A percentile compares a stretch with the other conserved stretches of the same genome.
phyloP scores from a whole-genome alignment of 2,329 filamentous ascomycete species.

The Lasiodiplodia sp. region DNA sequence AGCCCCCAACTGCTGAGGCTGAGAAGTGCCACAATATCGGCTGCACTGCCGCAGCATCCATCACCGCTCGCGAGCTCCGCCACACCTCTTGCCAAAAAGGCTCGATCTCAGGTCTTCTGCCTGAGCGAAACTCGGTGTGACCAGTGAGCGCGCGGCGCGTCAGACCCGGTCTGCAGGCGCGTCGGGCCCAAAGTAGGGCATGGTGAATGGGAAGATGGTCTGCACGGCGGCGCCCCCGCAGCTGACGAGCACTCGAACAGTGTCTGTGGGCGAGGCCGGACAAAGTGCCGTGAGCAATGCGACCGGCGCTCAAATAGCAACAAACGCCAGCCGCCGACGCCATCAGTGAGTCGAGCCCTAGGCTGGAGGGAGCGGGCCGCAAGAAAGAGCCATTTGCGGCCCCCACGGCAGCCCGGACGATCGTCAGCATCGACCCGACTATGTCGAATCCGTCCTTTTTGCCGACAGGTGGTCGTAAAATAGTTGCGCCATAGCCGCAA shows the following conservation, averaged over 20 bases:
- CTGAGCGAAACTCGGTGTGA: slow-evolving; percentile 18
- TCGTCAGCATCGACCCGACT: slow-evolving; percentile 7
- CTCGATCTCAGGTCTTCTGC: slow-evolving; percentile 1
- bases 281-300: background rate
- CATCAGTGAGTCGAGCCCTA: background rate
- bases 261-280: slow-evolving; percentile 4
- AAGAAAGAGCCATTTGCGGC: background rate
- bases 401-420: slow-evolving; percentile 14
- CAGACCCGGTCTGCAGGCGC: background rate
- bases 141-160: slow-evolving; percentile 3
- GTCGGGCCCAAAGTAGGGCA: slow-evolving; percentile 13
- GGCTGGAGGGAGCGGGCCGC: slow-evolving; percentile 10
- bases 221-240: slow-evolving; percentile 12
- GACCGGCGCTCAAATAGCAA: slow-evolving; percentile 13
- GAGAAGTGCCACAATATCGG: slow-evolving; percentile 21
- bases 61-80: slow-evolving; percentile 10
- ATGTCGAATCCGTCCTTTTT: background rate
- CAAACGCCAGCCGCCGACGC: slow-evolving; percentile 17
- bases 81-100: slow-evolving; percentile 13
- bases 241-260: slow-evolving; percentile 17
- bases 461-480: slow-evolving; percentile 10
- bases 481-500: slow-evolving; percentile 24
- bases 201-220: background rate
- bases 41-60: slow-evolving; percentile 18
- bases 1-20: slow-evolving; percentile 20